A percentile compares a stretch with the other conserved stretches of the same genome.
These are phyloP conservation scores for Mucor circinelloides DNA, from an alignment of 371 early-diverging fungal species.

Conservation along the genomic window DNA sequence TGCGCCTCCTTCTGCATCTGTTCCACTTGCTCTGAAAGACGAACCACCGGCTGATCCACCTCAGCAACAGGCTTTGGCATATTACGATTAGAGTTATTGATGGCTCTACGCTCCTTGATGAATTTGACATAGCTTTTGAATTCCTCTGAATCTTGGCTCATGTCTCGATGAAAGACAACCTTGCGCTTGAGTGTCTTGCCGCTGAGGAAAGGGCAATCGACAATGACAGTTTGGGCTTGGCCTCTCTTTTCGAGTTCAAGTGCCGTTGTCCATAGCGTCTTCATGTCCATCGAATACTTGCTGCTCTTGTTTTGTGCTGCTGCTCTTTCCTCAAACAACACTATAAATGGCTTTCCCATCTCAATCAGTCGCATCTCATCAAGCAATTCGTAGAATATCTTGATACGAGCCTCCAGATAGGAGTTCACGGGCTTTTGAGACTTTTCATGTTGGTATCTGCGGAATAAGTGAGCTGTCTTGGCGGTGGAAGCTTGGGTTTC, in stretches of 20 bases:
- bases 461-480: not conserved
- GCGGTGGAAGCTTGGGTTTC: not conserved
- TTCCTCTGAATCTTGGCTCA: conserved; percentile 25
- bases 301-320: not conserved
- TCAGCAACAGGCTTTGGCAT: not conserved
- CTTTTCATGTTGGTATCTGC: not conserved
- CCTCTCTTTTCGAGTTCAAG: conserved; percentile 8
- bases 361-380: conserved; percentile 24
- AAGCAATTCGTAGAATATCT: conserved; percentile 17
- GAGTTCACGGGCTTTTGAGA: not conserved
- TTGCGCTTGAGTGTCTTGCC: not conserved
- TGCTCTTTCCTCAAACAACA: not conserved
- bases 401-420: conserved; percentile 29
- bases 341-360: not conserved
- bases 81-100: not conserved
- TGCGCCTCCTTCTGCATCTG: conserved; percentile 26
- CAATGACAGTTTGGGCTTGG: not conserved
- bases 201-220: not conserved
- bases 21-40: conserved; percentile 26
- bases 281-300: conserved; percentile 5
- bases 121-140: conserved; percentile 8
- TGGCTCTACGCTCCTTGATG: conserved; percentile 13
- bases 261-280: conserved; percentile 26
- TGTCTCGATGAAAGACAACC: conserved; percentile 17
- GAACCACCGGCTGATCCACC: conserved; percentile 18